Evolutionary conservation across 2,329 filamentous ascomycete species (phyloP), one percentile per base, ranked within the genome.

Genomic region (Verticillium nubilum): DNA sequence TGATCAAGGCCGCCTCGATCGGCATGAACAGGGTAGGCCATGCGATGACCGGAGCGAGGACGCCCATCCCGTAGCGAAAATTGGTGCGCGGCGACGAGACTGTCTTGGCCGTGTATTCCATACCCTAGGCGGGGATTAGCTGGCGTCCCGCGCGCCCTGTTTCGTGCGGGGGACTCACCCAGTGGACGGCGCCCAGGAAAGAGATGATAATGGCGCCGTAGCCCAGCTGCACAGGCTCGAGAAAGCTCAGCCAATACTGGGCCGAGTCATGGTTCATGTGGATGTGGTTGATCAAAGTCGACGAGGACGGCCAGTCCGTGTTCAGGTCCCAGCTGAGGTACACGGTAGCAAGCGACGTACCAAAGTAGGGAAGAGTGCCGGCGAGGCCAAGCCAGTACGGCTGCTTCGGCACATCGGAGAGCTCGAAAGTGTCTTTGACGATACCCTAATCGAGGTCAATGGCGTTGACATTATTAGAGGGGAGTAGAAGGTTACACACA

Each of bases 161-260:
- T n/a, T 17, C 12, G 19, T 31, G n/a, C 13, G n/a, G 13, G 12
- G 15, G 5, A 28, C 74, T 62, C 66, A 78, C 90, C 94, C 85
- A 97, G 75, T 97, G 94, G 68, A 97, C 87, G 33, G 93, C 93
- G 52, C 94, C 94, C 1, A 97, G 84, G 80, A 97, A 97, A 28
- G 92, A 96, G 67, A 97, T 90, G 68, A 97, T 95, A 60, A 96
- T 86, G 54, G 93, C 94, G 59, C 94, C 93, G 68, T 96, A 97
- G 61, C 92, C 93, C 58, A 97, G 83, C 74, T 97, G 94, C 58
- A 97, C 77, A 13, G 92, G 92, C 76, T 97, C 92, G 29, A 97
- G 80, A 17, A 92, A 73, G 65, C 88, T 83, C 10, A 97, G 81
- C 59, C 92, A 78, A 26, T 89, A 76, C 62, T 87, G 85, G 2